phyloP scores from a whole-genome alignment of 2,329 filamentous ascomycete species.

The Plenodomus biglobosus region DNA sequence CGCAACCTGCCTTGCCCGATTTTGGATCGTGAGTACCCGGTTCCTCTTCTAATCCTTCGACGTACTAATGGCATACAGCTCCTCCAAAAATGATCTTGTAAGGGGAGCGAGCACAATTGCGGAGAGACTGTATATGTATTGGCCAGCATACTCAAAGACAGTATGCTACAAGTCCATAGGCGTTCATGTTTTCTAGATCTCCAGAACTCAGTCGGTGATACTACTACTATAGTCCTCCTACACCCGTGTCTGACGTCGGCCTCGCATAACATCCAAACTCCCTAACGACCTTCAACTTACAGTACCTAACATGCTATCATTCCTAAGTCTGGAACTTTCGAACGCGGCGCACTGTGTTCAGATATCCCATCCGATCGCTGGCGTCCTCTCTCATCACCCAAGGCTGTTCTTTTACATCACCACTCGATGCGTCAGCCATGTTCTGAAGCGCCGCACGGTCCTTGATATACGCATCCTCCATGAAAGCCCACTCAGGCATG shows the following conservation, averaged over 20 bases:
- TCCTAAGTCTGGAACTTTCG: constrained; percentile 30
- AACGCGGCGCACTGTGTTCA: constrained; percentile 32
- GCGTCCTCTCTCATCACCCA: constrained; percentile 27
- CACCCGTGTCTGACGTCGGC: background rate
- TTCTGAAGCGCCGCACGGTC: background rate
- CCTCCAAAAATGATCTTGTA: constrained; percentile 44
- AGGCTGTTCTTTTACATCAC: background rate
- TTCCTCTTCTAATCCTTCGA: background rate
- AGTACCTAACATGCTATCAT: background rate
- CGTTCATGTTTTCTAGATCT: background rate
- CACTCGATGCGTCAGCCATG: background rate
- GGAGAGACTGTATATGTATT: constrained; percentile 14
- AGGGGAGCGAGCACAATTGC: constrained; percentile 8
- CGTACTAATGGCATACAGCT: constrained; percentile 27
- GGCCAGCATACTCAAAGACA: background rate
- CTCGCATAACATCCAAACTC: background rate
- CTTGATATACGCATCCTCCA: constrained; percentile 31
- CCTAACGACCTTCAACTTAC: background rate
- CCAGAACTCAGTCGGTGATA: background rate
- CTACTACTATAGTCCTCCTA: background rate
- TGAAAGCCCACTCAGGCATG: constrained; percentile 38
- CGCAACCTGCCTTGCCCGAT: constrained; percentile 82
- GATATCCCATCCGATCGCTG: constrained; percentile 34
- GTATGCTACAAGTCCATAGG: background rate
- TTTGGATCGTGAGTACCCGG: constrained; percentile 69